Percentiles rank a stretch among this genome's conserved stretches.
Evolutionary conservation across 805 yeast species (phyloP).

Genomic region (Candida montana): DNA sequence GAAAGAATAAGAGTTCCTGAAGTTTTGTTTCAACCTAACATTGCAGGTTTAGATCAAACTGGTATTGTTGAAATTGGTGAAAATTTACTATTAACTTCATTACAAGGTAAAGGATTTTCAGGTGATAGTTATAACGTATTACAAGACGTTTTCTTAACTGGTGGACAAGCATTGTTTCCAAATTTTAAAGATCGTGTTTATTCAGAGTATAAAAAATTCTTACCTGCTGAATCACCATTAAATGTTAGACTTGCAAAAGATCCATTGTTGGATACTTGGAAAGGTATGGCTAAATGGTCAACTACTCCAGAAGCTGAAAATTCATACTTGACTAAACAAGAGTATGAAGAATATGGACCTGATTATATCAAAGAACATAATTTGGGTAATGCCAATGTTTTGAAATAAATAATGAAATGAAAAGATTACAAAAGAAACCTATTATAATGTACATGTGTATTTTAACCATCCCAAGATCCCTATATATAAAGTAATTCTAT

Average conservation of each 20-base stretch:
- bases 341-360: slow-evolving; percentile 84
- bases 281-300: slow-evolving; percentile 86
- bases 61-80: slow-evolving; percentile 79
- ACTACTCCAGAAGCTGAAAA: slow-evolving; percentile 37
- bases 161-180: slow-evolving; percentile 69
- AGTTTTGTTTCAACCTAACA: slow-evolving; percentile 83
- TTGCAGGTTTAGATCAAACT: slow-evolving; percentile 94
- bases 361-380: slow-evolving; percentile 86
- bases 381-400: slow-evolving; percentile 49
- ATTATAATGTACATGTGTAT: slow-evolving; percentile 5
- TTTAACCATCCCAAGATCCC: neutral
- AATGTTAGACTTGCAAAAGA: slow-evolving; percentile 58
- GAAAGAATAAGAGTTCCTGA: slow-evolving; percentile 94
- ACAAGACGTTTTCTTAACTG: slow-evolving; percentile 77
- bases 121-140: slow-evolving; percentile 43
- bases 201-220: slow-evolving; percentile 59
- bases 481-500: too few species aligned
- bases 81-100: slow-evolving; percentile 55
- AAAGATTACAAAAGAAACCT: neutral
- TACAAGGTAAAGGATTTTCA: slow-evolving; percentile 48
- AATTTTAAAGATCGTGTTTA: slow-evolving; percentile 65
- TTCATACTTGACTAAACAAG: slow-evolving; percentile 56
- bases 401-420: neutral
- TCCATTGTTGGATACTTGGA: slow-evolving; percentile 84
- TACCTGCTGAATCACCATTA: slow-evolving; percentile 65